phyloP scores from a whole-genome alignment of 164 flowering plant genomes.

The Berberis vulgaris region DNA sequence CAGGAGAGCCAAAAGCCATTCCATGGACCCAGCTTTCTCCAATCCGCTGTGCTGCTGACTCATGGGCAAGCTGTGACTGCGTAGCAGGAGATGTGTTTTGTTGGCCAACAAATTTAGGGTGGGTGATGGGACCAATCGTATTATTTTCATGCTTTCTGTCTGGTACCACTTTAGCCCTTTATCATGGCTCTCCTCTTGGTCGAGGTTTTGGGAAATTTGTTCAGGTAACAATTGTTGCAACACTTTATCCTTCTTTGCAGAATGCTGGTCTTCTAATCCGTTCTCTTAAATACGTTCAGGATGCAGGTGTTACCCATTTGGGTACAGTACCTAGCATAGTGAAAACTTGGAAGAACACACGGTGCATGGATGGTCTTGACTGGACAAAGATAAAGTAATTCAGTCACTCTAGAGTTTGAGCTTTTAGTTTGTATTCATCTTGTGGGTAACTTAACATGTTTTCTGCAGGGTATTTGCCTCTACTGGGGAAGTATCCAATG shows the following conservation, averaged over 20 bases:
- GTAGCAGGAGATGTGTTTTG: conserved; percentile 62
- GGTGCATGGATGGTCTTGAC: conserved; percentile 76
- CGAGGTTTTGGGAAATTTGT: conserved; percentile 89
- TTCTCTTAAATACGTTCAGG: conserved; percentile 32
- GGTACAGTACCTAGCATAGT: conserved; percentile 96
- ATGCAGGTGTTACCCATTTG: conserved; percentile 80
- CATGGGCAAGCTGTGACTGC: conserved; percentile 56
- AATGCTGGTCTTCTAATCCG: background rate
- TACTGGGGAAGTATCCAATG: conserved; percentile 87
- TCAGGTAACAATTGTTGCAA: conserved; percentile 37
- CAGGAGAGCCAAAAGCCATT: conserved; percentile 96
- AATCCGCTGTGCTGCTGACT: conserved; percentile 59
- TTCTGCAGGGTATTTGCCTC: conserved; percentile 55
- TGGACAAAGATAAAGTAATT: conserved; percentile 80
- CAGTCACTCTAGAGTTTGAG: background rate
- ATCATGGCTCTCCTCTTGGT: conserved; percentile 91
- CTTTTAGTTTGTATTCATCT: background rate
- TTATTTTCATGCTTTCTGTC: conserved; percentile 58
- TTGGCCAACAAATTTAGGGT: conserved; percentile 95
- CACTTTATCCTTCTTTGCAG: background rate
- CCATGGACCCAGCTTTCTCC: conserved; percentile 93
- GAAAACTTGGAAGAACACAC: conserved; percentile 78
- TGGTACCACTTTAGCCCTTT: conserved; percentile 84
- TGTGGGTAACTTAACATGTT: background rate
- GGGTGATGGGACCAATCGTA: conserved; percentile 81